Evolutionary conservation across 129 eudicot species (phyloP).

Genomic region (Dittrichia graveolens): DNA sequence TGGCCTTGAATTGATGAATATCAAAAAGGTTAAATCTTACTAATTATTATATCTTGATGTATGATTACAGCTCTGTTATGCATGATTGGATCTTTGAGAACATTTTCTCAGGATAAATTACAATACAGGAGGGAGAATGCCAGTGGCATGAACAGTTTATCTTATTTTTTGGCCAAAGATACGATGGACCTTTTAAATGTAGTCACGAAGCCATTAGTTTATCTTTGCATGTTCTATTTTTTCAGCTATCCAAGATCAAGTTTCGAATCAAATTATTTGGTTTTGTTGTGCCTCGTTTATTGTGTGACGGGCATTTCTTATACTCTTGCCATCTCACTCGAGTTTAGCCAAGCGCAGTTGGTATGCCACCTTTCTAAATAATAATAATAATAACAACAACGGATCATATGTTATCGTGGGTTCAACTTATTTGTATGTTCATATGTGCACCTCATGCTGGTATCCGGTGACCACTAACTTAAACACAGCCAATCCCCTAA

Average conservation of each 20-base stretch:
- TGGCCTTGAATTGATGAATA: background rate
- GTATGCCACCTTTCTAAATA: constrained; percentile 36
- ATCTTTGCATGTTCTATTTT: constrained; percentile 90
- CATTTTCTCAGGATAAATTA: constrained; percentile 84
- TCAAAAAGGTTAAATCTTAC: background rate
- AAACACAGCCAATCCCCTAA: too few species aligned
- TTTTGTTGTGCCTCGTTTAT: constrained; percentile 81
- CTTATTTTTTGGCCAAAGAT: constrained; percentile 90
- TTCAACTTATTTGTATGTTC: too few species aligned
- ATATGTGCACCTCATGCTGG: too few species aligned
- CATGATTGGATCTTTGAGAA: constrained; percentile 91
- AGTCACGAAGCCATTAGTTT: constrained; percentile 80
- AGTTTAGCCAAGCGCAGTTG: constrained; percentile 91
- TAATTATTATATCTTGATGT: constrained; percentile 13
- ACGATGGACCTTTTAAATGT: constrained; percentile 76
- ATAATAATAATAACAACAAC: too few species aligned
- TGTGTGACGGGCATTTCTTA: constrained; percentile 96
- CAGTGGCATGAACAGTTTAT: constrained; percentile 84
- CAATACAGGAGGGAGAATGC: constrained; percentile 78
- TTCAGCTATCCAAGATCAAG: constrained; percentile 89
- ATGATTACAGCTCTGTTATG: constrained; percentile 79
- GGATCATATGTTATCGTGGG: too few species aligned
- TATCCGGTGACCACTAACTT: too few species aligned
- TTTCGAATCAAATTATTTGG: constrained; percentile 56
- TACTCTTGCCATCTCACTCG: constrained; percentile 75